Evolutionary conservation across 306 rosid genomes (phyloP).

Genomic region (Quercus bicolor): DNA sequence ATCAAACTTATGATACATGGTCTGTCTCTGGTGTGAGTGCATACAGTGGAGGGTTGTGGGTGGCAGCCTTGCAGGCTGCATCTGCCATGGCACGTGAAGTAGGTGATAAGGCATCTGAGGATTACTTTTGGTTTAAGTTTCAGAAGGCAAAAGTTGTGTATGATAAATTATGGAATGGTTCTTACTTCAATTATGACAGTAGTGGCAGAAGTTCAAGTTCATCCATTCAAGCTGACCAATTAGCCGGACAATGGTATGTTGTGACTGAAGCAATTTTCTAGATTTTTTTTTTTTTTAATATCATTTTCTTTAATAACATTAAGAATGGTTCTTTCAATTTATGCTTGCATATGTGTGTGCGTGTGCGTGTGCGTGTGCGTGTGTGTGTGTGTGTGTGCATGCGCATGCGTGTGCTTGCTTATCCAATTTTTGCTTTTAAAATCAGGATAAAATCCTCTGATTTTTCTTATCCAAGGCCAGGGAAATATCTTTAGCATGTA

Average conservation of each 20-base stretch:
- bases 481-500: not conserved
- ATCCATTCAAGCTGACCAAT: conserved; percentile 96
- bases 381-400: not conserved
- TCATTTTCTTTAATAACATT: not conserved
- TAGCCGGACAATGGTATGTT: conserved; percentile 92
- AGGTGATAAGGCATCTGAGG: conserved; percentile 75
- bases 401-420: no score
- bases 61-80: conserved; percentile 93
- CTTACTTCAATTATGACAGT: conserved; percentile 82
- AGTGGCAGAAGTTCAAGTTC: conserved; percentile 64
- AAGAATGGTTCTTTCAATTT: not conserved
- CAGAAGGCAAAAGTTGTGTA: conserved; percentile 71
- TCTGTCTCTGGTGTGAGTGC: conserved; percentile 95
- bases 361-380: no score
- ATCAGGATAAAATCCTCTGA: not conserved
- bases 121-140: conserved; percentile 79
- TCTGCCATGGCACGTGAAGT: conserved; percentile 77
- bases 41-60: conserved; percentile 95
- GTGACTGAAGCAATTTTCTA: conserved; percentile 1
- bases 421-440: not conserved
- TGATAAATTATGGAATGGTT: conserved; percentile 92
- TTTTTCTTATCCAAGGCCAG: not conserved
- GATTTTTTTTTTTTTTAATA: not conserved
- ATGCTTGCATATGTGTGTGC: not conserved
- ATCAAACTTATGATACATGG: conserved; percentile 98